Base-by-base conservation (phyloP, 345 rosid genomes). In the Clausena lansium region DNA sequence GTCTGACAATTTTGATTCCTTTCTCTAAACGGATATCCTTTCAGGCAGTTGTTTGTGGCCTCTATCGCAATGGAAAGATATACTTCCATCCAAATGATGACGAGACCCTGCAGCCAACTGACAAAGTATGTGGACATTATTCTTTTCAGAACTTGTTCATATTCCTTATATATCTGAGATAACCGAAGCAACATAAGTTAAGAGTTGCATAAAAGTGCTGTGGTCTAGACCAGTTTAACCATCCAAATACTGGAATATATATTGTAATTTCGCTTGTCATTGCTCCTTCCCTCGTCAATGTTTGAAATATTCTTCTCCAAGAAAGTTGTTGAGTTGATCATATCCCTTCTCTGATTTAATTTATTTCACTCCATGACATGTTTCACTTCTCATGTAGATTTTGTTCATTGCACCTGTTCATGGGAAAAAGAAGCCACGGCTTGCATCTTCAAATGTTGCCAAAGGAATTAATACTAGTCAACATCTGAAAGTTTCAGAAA, bases 21-120 rank as follows among this genome's bases (percentile, higher is more conserved):
- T 74, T 57, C 39, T 59, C 57, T 33, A 60, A 58, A 65, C 57
- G 79, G 73, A 24, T 72, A 71, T 68, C 72, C 58, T 81, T 84
- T 77, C 92, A 96, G 99, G 97, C 86, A 61, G 92, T 96, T 77
- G 99, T 92, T 71, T 96, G 94, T 81, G 99, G 99, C 78, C 87
- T 96, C 81, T 83, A 85, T 75, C 89, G 98, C 76, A 81, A 77
- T 74, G 97, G 97, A 81, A 90, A 85, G 83, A 85, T 93, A 75
- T 60, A 87, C 62, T 96, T 96, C 84, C 99, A 93, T 77, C 99
- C 98, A 33, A 87, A 83, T 7, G 99, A 93, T 79, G 87, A 92
- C 9, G 98, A 96, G 84, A 81, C 83, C 75, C 86, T 93, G 24
- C 90, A 76, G 87, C 85, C 83, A 79, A 85, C 85, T 17, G 99